Evolutionary conservation across 768 basidiomycete species (phyloP), one percentile per base, ranked within the genome.

Genomic region (Trametopsis cervina): DNA sequence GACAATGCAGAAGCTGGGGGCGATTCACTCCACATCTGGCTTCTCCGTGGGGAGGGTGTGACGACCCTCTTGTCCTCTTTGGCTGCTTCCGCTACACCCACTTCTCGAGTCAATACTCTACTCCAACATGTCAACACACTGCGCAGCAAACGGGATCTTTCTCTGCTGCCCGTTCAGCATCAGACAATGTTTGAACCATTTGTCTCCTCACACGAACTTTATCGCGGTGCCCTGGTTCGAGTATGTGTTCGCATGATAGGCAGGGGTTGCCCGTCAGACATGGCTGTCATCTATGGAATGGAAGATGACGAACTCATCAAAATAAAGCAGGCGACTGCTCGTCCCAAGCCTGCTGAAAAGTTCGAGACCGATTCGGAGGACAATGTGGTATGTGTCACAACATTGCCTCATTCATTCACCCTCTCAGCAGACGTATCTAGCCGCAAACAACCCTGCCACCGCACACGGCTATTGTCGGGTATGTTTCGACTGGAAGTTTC

Each of bases 401-500:
- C 24, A 26, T 33, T 13, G 35, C 17, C n/a, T 24, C 42, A 18
- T 43, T 7, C 42, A 52, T 6, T 23, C n/a, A 11, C 20, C 1
- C 17, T 27, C 23, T 57, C 36, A 37, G 17, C 18, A 17, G 27
- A 10, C 20, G 15, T 11, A 26, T 21, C 12, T 10, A 10, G 9
- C 12, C 27, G 12, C 50, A 84, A 82, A 58, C 81, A 3, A 73
- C 72, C 11, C 61, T 66, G 5, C 71, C 80, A 4, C 57, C 67
- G 1, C 59, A 70, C 40, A 61, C 67, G 2, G 60, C 66, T 2
- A 72, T 88, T 21, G 78, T 95, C 44, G 94, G 95, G 0, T 89
- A 87, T 57, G 73, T 92, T 17, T 90, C 91, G 0, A 83, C 87
- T 2, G 94, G 93, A 0, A 82, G 81, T 51, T 85, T 77, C 60